A percentile compares a stretch with the other conserved stretches of the same genome.
Evolutionary conservation across 2,329 filamentous ascomycete genomes (phyloP).

Genomic region (Colletotrichum lindemuthianum): DNA sequence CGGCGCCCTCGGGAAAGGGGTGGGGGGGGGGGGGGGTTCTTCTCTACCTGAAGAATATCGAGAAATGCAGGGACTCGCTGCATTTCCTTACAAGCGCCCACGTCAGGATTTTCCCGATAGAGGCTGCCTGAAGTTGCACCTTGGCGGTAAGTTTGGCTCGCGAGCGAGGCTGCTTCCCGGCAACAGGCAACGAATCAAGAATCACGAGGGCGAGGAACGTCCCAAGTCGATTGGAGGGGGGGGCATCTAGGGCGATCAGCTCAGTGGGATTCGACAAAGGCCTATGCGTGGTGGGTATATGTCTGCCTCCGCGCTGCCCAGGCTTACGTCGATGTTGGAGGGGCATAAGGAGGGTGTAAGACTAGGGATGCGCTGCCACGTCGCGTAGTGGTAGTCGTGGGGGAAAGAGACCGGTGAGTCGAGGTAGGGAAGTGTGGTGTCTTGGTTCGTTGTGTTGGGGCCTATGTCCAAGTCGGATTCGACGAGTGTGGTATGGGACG

Average conservation of each 20-base stretch:
- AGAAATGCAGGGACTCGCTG: too few species aligned
- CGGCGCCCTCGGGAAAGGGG: too few species aligned
- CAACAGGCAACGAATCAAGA: conserved; percentile 12
- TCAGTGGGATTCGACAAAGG: neutral
- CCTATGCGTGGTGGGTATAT: neutral
- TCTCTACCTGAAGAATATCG: too few species aligned
- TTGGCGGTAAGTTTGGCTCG: conserved; percentile 14
- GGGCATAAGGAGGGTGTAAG: neutral
- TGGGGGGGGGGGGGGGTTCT: too few species aligned
- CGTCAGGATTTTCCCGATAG: too few species aligned
- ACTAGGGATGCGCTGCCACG: conserved; percentile 34
- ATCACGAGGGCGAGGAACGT: neutral
- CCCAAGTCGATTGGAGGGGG: neutral
- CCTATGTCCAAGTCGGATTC: conserved; percentile 9
- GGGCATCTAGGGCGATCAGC: neutral
- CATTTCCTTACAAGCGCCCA: too few species aligned
- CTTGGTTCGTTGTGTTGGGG: neutral
- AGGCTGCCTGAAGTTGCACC: neutral
- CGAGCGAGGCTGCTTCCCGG: neutral
- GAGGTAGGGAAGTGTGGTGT: neutral
- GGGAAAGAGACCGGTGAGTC: conserved; percentile 9
- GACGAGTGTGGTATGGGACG: conserved; percentile 22
- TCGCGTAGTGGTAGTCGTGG: conserved; percentile 22
- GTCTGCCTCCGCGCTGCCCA: conserved; percentile 19
- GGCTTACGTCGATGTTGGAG: conserved; percentile 11